phyloP scores from a whole-genome alignment of 192 early-diverging fungal genomes.

The Kappamyces sp. region DNA sequence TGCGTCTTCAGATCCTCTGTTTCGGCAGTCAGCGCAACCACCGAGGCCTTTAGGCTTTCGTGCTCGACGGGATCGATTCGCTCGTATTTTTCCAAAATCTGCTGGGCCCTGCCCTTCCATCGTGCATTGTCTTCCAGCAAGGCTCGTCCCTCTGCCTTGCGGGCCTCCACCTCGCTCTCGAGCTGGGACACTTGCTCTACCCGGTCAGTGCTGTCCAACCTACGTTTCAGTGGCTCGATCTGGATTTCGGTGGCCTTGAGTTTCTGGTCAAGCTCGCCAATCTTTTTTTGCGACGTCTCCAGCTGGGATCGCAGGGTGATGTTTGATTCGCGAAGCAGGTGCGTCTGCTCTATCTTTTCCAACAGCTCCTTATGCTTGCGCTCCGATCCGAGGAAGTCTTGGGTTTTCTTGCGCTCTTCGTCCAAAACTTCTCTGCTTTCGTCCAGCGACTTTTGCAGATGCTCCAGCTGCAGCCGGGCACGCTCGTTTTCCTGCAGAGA shows the following conservation, averaged over 20 bases:
- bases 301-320: constrained; percentile 61
- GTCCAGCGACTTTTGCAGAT: constrained; percentile 62
- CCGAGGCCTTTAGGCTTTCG: constrained; percentile 50
- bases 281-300: constrained; percentile 29
- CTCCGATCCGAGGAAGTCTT: constrained; percentile 45
- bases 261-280: constrained; percentile 32
- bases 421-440: constrained; percentile 56
- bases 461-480: constrained; percentile 54
- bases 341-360: constrained; percentile 60
- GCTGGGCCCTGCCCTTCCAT: constrained; percentile 67
- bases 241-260: constrained; percentile 38
- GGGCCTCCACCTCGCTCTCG: constrained; percentile 55
- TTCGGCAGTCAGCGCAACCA: constrained; percentile 3
- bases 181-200: constrained; percentile 52
- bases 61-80: constrained; percentile 76
- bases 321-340: constrained; percentile 72
- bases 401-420: constrained; percentile 36
- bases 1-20: neutral
- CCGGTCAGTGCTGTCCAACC: neutral
- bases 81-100: constrained; percentile 71
- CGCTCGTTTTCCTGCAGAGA: constrained; percentile 63
- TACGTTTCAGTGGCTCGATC: constrained; percentile 46
- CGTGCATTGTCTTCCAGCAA: constrained; percentile 58
- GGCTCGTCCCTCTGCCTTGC: constrained; percentile 43
- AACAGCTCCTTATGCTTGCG: constrained; percentile 54